Conservation (phyloP, 768 basidiomycete species). For the Strobilomyces confusus region DNA sequence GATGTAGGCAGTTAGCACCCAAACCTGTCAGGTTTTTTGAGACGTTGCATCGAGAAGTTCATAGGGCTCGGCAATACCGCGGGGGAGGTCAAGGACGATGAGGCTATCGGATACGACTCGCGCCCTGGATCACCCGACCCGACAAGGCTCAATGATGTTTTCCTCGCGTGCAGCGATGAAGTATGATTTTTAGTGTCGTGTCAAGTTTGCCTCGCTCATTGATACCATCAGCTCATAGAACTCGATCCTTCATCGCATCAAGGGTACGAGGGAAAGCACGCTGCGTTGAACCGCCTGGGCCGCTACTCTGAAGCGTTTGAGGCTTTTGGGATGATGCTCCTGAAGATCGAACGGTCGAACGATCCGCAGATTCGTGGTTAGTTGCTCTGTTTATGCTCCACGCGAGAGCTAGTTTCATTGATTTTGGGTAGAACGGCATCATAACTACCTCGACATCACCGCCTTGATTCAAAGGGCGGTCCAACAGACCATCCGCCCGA, state of each 20-base stretch:
- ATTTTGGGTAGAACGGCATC: neutral
- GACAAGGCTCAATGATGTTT: neutral
- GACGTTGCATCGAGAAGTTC: neutral
- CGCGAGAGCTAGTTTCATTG: neutral
- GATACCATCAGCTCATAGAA: neutral
- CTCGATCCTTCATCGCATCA: neutral
- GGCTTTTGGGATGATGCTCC: neutral
- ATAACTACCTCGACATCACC: neutral
- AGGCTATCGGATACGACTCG: neutral
- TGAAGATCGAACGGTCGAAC: neutral
- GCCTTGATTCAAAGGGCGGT: neutral
- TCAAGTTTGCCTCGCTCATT: neutral
- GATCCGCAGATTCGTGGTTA: neutral
- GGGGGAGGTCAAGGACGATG: neutral
- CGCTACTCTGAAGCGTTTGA: neutral
- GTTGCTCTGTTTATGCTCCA: neutral
- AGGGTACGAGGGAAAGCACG: neutral
- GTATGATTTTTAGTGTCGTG: neutral
- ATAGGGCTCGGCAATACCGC: neutral
- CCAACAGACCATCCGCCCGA: neutral
- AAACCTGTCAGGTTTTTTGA: neutral
- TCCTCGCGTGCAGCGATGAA: neutral
- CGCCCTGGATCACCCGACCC: neutral
- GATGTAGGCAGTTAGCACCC: neutral
- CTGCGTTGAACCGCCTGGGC: neutral